phyloP scores from a whole-genome alignment of 305 asterid species.

The Fraxinus sp. region DNA sequence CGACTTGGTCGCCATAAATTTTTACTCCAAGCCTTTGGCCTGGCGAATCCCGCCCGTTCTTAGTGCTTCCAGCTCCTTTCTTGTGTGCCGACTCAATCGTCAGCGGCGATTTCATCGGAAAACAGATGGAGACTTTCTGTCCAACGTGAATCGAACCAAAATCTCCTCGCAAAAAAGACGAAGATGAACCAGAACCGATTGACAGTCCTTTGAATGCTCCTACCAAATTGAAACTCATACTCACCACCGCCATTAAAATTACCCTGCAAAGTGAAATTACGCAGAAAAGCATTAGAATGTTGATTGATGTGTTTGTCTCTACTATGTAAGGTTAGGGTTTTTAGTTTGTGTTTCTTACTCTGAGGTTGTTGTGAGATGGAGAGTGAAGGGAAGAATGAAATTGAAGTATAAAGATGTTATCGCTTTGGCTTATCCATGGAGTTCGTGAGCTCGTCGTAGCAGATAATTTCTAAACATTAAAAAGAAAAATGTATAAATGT shows the following conservation, averaged over 20 bases:
- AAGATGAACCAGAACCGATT: conserved; percentile 54
- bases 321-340: background rate
- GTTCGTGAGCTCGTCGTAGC: conserved; percentile 18
- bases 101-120: conserved; percentile 56
- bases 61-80: conserved; percentile 97
- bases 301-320: background rate
- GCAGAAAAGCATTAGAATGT: background rate
- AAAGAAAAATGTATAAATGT: background rate
- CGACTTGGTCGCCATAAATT: conserved; percentile 80
- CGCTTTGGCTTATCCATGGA: conserved; percentile 26
- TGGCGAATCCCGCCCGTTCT: conserved; percentile 93
- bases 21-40: conserved; percentile 95
- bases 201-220: conserved; percentile 75
- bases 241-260: conserved; percentile 52
- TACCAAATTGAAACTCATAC: conserved; percentile 52
- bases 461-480: background rate
- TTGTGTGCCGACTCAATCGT: conserved; percentile 89
- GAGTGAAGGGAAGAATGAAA: background rate
- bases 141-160: conserved; percentile 39
- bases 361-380: conserved; percentile 12
- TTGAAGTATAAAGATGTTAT: conserved; percentile 24
- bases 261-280: conserved; percentile 19
- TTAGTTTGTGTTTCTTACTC: conserved; percentile 2
- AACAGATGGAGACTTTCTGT: conserved; percentile 38
- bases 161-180: conserved; percentile 56